Conservation (phyloP, 1,139 yeast species). For the Martiniozyma asiatica region DNA sequence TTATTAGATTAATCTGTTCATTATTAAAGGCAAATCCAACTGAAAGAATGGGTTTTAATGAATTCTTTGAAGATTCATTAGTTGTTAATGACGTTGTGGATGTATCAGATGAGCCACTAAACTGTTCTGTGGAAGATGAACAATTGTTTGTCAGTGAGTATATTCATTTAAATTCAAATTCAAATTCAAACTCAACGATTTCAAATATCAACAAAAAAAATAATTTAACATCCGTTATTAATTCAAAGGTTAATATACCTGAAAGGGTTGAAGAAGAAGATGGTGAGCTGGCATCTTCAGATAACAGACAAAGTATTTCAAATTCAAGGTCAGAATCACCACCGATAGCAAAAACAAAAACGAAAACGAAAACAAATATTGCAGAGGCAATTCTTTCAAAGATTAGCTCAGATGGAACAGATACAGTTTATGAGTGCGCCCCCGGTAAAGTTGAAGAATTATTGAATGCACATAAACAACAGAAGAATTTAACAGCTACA, state of each 20-base stretch:
- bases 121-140: conserved; percentile 60
- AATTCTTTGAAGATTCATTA: conserved; percentile 63
- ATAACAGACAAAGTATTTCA: neutral
- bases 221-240: neutral
- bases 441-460: conserved; percentile 5
- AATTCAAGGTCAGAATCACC: no score
- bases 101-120: conserved; percentile 44
- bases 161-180: conserved; percentile 16
- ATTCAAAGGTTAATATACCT: conserved; percentile 10
- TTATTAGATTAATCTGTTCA: conserved; percentile 60
- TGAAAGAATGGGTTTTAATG: conserved; percentile 77
- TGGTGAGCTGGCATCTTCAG: conserved; percentile 1
- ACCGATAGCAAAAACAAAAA: neutral
- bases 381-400: neutral
- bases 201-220: conserved; percentile 9
- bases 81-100: conserved; percentile 30
- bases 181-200: conserved; percentile 4
- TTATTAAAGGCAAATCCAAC: conserved; percentile 75
- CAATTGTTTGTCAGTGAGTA: conserved; percentile 79
- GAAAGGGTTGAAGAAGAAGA: conserved; percentile 15
- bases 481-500: no score
- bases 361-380: neutral
- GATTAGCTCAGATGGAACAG: neutral
- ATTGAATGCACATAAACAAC: conserved; percentile 5
- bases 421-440: neutral